Evolutionary conservation across 768 basidiomycete genomes (phyloP).

Genomic region (Boletus sp.): DNA sequence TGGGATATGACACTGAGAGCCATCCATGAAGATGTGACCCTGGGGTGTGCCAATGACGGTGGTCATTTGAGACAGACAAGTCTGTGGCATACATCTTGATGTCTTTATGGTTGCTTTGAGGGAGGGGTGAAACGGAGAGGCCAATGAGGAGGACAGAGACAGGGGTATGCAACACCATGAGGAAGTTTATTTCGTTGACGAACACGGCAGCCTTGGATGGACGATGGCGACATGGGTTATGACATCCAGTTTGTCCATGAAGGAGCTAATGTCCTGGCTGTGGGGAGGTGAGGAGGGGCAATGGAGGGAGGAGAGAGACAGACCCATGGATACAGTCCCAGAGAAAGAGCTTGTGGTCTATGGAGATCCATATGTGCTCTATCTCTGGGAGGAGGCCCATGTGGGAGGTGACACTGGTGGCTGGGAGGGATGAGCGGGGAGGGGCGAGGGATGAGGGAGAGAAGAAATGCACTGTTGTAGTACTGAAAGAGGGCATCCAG

Average conservation of each 20-base stretch:
- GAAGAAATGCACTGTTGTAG: slow-evolving; percentile 58
- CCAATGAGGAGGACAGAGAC: slow-evolving; percentile 83
- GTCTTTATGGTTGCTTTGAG: slow-evolving; percentile 55
- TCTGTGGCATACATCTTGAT: slow-evolving; percentile 91
- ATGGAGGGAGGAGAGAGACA: slow-evolving; percentile 26
- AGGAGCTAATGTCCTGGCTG: slow-evolving; percentile 91
- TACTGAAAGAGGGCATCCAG: slow-evolving; percentile 77
- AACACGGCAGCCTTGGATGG: slow-evolving; percentile 83
- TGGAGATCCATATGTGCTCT: slow-evolving; percentile 91
- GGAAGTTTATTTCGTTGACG: slow-evolving; percentile 84
- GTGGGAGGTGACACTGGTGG: slow-evolving; percentile 66
- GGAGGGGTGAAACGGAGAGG: slow-evolving; percentile 51
- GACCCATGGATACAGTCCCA: slow-evolving; percentile 98
- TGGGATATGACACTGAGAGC: too few species aligned
- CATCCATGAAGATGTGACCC: slow-evolving; percentile 91
- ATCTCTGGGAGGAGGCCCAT: slow-evolving; percentile 94
- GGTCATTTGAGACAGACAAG: slow-evolving; percentile 76
- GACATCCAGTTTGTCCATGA: slow-evolving; percentile 84
- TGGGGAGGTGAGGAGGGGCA: slow-evolving; percentile 6
- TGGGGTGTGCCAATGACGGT: slow-evolving; percentile 75
- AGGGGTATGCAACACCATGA: slow-evolving; percentile 90
- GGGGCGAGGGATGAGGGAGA: not conserved
- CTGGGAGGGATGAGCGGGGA: slow-evolving; percentile 37
- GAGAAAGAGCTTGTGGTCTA: slow-evolving; percentile 89
- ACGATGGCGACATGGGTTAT: slow-evolving; percentile 90